These are phyloP conservation scores for Kodamaea sp. DNA, from an alignment of 1,139 yeast genomes.

Conservation along the genomic window DNA sequence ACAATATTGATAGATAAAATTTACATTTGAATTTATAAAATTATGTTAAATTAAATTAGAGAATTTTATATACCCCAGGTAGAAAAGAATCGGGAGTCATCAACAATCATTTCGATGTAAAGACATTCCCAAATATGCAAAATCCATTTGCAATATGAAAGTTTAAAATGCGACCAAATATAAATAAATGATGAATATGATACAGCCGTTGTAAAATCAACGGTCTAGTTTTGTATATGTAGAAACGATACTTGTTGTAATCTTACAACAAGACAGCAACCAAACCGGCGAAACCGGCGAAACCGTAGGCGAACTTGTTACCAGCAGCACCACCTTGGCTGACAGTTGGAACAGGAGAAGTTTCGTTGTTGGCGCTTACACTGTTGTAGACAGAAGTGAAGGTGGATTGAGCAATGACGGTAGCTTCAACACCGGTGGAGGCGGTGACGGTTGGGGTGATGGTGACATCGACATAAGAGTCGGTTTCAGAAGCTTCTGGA, in stretches of 20 bases:
- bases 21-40: no score
- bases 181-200: no score
- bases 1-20: no score
- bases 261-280: slow-evolving; percentile 41
- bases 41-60: no score
- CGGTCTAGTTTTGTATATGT: background rate
- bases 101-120: no score
- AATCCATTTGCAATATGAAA: no score
- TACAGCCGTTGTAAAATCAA: no score
- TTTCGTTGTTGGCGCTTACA: slow-evolving; percentile 14
- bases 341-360: slow-evolving; percentile 17
- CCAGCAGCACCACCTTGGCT: slow-evolving; percentile 29
- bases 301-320: slow-evolving; percentile 31
- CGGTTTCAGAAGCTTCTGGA: slow-evolving; percentile 15
- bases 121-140: no score
- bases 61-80: no score
- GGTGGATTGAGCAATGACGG: slow-evolving; percentile 34
- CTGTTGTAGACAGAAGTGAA: slow-evolving; percentile 24
- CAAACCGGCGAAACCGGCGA: slow-evolving; percentile 43
- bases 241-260: background rate
- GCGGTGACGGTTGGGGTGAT: slow-evolving; percentile 34
- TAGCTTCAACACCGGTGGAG: slow-evolving; percentile 34
- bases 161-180: no score
- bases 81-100: no score
- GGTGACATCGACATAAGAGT: slow-evolving; percentile 20